Evolutionary conservation across 2,329 filamentous ascomycete species (phyloP).

Genomic region (Paecilomyces variotii): DNA sequence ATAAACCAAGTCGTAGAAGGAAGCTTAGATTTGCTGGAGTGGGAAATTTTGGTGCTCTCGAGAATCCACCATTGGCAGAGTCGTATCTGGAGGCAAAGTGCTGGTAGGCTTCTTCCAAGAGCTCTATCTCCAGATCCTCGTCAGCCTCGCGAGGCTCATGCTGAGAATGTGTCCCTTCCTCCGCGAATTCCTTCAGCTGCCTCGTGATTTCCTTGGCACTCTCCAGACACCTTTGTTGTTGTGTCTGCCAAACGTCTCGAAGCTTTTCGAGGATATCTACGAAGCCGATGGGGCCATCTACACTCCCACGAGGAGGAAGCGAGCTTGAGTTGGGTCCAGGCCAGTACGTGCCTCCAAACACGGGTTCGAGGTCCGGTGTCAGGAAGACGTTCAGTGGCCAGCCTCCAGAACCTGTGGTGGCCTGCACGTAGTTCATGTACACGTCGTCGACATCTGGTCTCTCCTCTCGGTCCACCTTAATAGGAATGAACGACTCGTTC

Average conservation of each 20-base stretch:
- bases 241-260: slow-evolving; percentile 64
- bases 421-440: slow-evolving; percentile 98
- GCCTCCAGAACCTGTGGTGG: slow-evolving; percentile 79
- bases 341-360: slow-evolving; percentile 97
- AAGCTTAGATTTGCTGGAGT: slow-evolving; percentile 81
- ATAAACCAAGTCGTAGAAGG: slow-evolving; percentile 64
- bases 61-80: slow-evolving; percentile 69
- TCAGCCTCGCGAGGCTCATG: slow-evolving; percentile 40
- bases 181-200: slow-evolving; percentile 78
- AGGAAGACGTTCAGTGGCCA: slow-evolving; percentile 98
- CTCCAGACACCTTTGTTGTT: slow-evolving; percentile 72
- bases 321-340: slow-evolving; percentile 62
- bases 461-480: slow-evolving; percentile 90
- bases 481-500: slow-evolving; percentile 80
- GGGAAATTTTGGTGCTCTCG: slow-evolving; percentile 74
- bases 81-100: slow-evolving; percentile 79
- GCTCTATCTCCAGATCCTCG: slow-evolving; percentile 76
- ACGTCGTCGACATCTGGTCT: slow-evolving; percentile 89
- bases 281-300: slow-evolving; percentile 63
- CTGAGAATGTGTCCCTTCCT: slow-evolving; percentile 62
- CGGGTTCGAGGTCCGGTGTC: slow-evolving; percentile 83
- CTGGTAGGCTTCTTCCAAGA: slow-evolving; percentile 81
- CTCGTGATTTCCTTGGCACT: slow-evolving; percentile 75
- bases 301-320: slow-evolving; percentile 29
- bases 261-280: slow-evolving; percentile 77